These are phyloP conservation scores for Holtermanniella nyarrowii DNA, from an alignment of 768 basidiomycete species.

Conservation along the genomic window DNA sequence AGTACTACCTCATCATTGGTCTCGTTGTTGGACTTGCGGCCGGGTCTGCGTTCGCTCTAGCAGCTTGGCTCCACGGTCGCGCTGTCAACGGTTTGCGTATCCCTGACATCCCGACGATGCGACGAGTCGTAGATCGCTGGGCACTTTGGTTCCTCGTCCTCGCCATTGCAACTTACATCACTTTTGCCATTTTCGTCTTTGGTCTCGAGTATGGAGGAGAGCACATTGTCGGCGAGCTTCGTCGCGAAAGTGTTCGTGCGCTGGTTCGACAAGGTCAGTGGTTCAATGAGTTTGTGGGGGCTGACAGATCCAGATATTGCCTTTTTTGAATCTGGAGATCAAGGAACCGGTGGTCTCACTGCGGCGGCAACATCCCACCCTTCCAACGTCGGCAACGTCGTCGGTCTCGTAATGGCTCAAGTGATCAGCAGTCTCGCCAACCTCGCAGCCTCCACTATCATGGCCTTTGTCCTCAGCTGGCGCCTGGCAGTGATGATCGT, in stretches of 20 bases:
- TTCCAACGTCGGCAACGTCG: slow-evolving; percentile 21
- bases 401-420: slow-evolving; percentile 30
- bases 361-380: slow-evolving; percentile 23
- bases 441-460: slow-evolving; percentile 19
- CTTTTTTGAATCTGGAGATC: slow-evolving; percentile 31
- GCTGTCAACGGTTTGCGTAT: slow-evolving; percentile 19
- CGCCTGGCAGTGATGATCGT: slow-evolving; percentile 25
- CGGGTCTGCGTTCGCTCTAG: slow-evolving; percentile 24
- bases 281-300: too few species aligned
- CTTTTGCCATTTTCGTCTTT: slow-evolving; percentile 15
- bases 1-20: slow-evolving; percentile 10
- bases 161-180: slow-evolving; percentile 17
- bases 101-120: slow-evolving; percentile 9
- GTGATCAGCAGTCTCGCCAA: slow-evolving; percentile 20
- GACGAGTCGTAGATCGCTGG: slow-evolving; percentile 17
- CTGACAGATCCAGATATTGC: too few species aligned
- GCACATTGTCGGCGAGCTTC: slow-evolving; percentile 21
- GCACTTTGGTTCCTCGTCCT: slow-evolving; percentile 35
- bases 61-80: slow-evolving; percentile 31
- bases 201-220: slow-evolving; percentile 24
- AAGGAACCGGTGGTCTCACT: slow-evolving; percentile 32
- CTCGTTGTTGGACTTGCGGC: slow-evolving; percentile 14
- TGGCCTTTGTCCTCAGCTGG: slow-evolving; percentile 31
- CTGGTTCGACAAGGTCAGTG: slow-evolving; percentile 30
- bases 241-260: slow-evolving; percentile 14